Percentiles rank a stretch among this genome's conserved stretches.
Conservation (phyloP, 2,329 filamentous ascomycete species). For the Fonsecaea pugnacius region DNA sequence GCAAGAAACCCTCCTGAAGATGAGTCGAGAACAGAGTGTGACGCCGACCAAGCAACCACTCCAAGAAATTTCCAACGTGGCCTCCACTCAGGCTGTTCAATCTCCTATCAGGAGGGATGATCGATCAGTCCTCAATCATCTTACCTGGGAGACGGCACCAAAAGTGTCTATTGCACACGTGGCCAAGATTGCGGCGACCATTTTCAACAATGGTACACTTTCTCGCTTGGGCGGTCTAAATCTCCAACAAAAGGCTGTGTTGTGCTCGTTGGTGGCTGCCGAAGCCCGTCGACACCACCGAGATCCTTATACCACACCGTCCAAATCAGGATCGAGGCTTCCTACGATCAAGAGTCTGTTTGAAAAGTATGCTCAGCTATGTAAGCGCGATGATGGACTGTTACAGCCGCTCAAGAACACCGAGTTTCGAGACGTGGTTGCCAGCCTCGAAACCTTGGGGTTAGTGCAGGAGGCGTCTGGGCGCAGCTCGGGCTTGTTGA, state of each 20-base stretch:
- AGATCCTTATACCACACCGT: slow-evolving; percentile 58
- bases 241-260: slow-evolving; percentile 91
- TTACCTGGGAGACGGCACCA: slow-evolving; percentile 80
- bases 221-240: slow-evolving; percentile 87
- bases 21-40: slow-evolving; percentile 55
- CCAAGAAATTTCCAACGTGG: slow-evolving; percentile 73
- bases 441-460: slow-evolving; percentile 84
- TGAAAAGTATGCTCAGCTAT: slow-evolving; percentile 79
- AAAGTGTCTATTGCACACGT: slow-evolving; percentile 88
- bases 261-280: slow-evolving; percentile 86
- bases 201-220: slow-evolving; percentile 84
- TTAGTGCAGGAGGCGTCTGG: slow-evolving; percentile 73
- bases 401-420: slow-evolving; percentile 86
- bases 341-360: slow-evolving; percentile 85
- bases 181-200: slow-evolving; percentile 84
- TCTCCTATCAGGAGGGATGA: slow-evolving; percentile 50
- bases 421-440: slow-evolving; percentile 91
- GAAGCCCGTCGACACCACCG: slow-evolving; percentile 63
- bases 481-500: slow-evolving; percentile 65
- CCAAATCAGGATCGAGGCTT: slow-evolving; percentile 63
- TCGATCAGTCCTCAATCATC: slow-evolving; percentile 57
- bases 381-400: slow-evolving; percentile 77
- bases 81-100: slow-evolving; percentile 43
- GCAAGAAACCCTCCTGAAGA: slow-evolving; percentile 75
- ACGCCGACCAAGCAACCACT: slow-evolving; percentile 77